phyloP scores from a whole-genome alignment of 2,329 filamentous ascomycete species.

The Sclerotinia subarctica region DNA sequence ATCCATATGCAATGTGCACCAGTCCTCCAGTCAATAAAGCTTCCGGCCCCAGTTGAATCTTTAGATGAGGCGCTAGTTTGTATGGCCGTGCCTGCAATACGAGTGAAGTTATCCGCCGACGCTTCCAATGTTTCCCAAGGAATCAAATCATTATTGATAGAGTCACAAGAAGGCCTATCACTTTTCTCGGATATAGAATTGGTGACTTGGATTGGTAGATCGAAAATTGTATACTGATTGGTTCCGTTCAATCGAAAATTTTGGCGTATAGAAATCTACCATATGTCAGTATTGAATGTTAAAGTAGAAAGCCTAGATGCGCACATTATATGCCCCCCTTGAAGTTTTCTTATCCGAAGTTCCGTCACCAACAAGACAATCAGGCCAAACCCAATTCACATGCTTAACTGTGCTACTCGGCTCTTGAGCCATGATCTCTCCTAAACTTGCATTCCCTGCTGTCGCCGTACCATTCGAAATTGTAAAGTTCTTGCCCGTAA shows the following conservation, averaged over 20 bases:
- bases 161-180: slow-evolving; percentile 48
- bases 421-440: slow-evolving; percentile 62
- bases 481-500: slow-evolving; percentile 63
- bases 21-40: slow-evolving; percentile 38
- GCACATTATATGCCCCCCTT: slow-evolving; percentile 59
- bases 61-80: slow-evolving; percentile 37
- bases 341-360: slow-evolving; percentile 44
- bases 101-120: slow-evolving; percentile 35
- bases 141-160: slow-evolving; percentile 51
- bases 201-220: slow-evolving; percentile 65
- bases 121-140: slow-evolving; percentile 46
- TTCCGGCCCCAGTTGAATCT: slow-evolving; percentile 39
- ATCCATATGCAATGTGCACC: slow-evolving; percentile 39
- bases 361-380: slow-evolving; percentile 60
- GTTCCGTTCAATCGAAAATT: slow-evolving; percentile 63
- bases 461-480: slow-evolving; percentile 60
- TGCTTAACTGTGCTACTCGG: slow-evolving; percentile 69
- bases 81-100: slow-evolving; percentile 33
- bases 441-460: slow-evolving; percentile 51
- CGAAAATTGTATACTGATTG: slow-evolving; percentile 67
- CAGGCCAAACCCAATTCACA: slow-evolving; percentile 69
- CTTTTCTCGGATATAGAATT: slow-evolving; percentile 54
- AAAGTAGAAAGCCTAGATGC: background rate
- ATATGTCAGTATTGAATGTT: background rate
- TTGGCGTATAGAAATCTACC: slow-evolving; percentile 66